Conservation (phyloP, 148 eudicot species). For the Amaranthus hypochondriacus region DNA sequence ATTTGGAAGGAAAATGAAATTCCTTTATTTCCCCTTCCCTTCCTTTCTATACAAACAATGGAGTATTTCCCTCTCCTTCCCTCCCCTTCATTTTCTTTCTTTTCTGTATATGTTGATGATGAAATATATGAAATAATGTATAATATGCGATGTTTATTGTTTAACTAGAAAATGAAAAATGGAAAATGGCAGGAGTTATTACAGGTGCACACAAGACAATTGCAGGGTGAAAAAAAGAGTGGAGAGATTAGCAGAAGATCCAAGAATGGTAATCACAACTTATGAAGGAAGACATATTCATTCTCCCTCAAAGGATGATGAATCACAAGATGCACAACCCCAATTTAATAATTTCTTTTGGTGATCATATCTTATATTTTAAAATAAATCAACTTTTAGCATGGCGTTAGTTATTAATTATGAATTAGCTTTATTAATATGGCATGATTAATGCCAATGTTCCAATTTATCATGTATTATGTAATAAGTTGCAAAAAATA, state of each 20-base stretch:
- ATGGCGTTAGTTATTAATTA: neutral
- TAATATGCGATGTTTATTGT: too few relatives aligned
- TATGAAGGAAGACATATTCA: slow-evolving; percentile 85
- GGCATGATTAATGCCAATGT: too few relatives aligned
- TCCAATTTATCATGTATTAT: too few relatives aligned
- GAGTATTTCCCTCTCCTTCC: too few relatives aligned
- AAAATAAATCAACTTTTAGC: neutral
- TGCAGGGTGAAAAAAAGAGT: slow-evolving; percentile 85
- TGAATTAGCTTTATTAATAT: neutral
- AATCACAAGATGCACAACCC: slow-evolving; percentile 34
- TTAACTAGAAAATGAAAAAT: too few relatives aligned
- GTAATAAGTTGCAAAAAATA: too few relatives aligned
- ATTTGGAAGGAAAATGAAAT: too few relatives aligned
- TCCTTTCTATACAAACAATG: too few relatives aligned
- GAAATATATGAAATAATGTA: too few relatives aligned
- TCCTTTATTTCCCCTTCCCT: too few relatives aligned
- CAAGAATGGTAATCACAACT: slow-evolving; percentile 87
- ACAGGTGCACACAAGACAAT: slow-evolving; percentile 76
- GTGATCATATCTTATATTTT: slow-evolving; percentile 15
- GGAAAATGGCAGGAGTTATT: slow-evolving; percentile 57
- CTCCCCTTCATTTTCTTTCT: too few relatives aligned
- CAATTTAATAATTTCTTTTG: slow-evolving; percentile 50
- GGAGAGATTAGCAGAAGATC: slow-evolving; percentile 83
- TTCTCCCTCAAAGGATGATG: slow-evolving; percentile 60
- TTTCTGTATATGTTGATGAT: too few relatives aligned